Base-by-base conservation (phyloP, 2,329 filamentous ascomycete genomes). In the Catunica adiposa region DNA sequence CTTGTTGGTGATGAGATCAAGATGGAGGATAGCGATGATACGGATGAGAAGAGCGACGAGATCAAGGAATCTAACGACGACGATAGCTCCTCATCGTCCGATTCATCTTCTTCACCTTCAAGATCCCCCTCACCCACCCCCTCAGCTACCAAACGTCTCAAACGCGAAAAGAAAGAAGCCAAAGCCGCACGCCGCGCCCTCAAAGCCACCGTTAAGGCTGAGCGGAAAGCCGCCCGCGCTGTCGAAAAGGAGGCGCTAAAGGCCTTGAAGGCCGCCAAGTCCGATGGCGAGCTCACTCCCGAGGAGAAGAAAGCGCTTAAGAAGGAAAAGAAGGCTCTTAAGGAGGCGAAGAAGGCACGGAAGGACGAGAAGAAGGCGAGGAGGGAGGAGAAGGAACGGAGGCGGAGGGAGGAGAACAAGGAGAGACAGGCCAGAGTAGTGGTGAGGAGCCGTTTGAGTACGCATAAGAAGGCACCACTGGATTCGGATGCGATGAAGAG, bases 1-100 rank as follows among this genome's bases (percentile, higher is more conserved):
- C 66, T 79, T 31, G 72, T 56, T 2, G 57, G 57, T 15, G 63
- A 62, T 53, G 62, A 57, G 40, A 64, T 59, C 22, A 61, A 65
- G 42, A 29, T 40, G 17, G 51, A 29, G 14, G 31, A 25, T 15
- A n/a, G 23, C 26, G 42, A 55, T 29, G 38, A 46, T 3, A 17
- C 25, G 7, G 31, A 54, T 3, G 20, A n/a, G 2, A 29, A 44
- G 14, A 48, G 11, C 51, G 20, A 17, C 23, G 38, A 29, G 1
- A 46, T 4, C 3, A 38, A 2, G n/a, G 37, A 38, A n/a, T 38
- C 37, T n/a, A n/a, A n/a, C n/a, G n/a, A n/a, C n/a, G n/a, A n/a
- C n/a, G n/a, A n/a, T n/a, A n/a, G n/a, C n/a, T n/a, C n/a, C n/a
- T n/a, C n/a, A n/a, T n/a, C n/a, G n/a, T n/a, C n/a, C n/a, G 29